Evolutionary conservation across 2,329 filamentous ascomycete genomes (phyloP).

Genomic region (Aspergillus flavus): DNA sequence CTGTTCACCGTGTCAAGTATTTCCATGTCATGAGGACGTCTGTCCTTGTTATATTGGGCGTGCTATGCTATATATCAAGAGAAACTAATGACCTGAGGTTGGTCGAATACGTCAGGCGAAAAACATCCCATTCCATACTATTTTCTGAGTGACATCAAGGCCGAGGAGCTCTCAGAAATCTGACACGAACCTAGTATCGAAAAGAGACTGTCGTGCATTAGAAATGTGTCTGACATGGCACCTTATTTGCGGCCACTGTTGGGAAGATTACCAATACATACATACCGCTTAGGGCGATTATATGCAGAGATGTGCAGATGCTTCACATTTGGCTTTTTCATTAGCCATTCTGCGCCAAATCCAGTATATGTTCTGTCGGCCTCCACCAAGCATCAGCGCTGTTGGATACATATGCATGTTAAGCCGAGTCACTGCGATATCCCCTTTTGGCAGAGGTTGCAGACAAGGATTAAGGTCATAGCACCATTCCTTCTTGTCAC

Average conservation of each 20-base stretch:
- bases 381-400: conserved; percentile 10
- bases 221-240: not conserved
- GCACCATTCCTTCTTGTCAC: not conserved
- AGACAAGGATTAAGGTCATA: not conserved
- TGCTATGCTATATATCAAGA: not conserved
- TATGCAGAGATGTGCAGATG: not conserved
- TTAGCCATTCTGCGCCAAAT: not conserved
- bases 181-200: not conserved
- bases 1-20: not conserved
- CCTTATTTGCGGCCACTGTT: conserved; percentile 2
- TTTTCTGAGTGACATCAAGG: not conserved
- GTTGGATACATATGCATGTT: not conserved
- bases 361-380: conserved; percentile 3
- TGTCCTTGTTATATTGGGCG: conserved; percentile 8
- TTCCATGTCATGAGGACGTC: conserved; percentile 3
- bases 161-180: not conserved
- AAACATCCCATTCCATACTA: not conserved
- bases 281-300: conserved; percentile 6
- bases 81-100: not conserved
- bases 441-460: not conserved
- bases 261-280: conserved; percentile 6
- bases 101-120: not conserved
- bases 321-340: conserved; percentile 3
- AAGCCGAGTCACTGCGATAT: not conserved
- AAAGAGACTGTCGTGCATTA: conserved; percentile 3